Conservation (phyloP, 257 asterid genomes). For the Solanum phureja region DNA sequence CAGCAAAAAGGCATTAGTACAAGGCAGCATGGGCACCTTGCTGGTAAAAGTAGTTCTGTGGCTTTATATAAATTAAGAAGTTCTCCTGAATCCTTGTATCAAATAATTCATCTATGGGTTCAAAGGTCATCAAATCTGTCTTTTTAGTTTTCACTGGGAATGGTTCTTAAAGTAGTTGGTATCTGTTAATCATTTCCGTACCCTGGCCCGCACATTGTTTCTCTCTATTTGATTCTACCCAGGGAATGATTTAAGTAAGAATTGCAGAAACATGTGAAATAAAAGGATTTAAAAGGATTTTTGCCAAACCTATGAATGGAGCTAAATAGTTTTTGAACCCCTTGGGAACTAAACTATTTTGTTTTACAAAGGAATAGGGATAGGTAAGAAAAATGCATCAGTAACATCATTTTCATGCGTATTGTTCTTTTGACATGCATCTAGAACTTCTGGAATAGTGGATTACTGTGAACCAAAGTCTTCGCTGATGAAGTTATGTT, state of each 20-base stretch:
- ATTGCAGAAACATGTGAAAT: not conserved
- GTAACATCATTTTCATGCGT: not conserved
- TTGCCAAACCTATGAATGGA: not conserved
- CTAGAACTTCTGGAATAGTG: not conserved
- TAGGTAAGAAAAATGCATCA: not conserved
- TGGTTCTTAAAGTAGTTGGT: not conserved
- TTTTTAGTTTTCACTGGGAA: not conserved
- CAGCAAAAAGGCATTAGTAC: slow-evolving; percentile 64
- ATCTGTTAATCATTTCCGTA: not conserved
- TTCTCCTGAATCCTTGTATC: not conserved
- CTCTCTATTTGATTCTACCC: not conserved
- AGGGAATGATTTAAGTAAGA: not conserved
- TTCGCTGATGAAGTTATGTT: not conserved
- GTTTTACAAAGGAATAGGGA: not conserved
- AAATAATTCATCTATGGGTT: not conserved
- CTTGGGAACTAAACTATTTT: not conserved
- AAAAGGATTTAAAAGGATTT: not conserved
- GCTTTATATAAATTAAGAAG: not conserved
- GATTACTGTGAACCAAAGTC: not conserved
- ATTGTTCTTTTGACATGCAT: not conserved
- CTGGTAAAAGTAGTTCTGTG: slow-evolving; percentile 36
- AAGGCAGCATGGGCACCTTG: slow-evolving; percentile 70
- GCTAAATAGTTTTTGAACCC: not conserved
- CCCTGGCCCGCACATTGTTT: not conserved
- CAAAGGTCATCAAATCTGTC: not conserved